Evolutionary conservation across 2,329 filamentous ascomycete genomes (phyloP), one percentile per base, ranked within the genome.

Genomic region (Botryosphaeria dothidea): DNA sequence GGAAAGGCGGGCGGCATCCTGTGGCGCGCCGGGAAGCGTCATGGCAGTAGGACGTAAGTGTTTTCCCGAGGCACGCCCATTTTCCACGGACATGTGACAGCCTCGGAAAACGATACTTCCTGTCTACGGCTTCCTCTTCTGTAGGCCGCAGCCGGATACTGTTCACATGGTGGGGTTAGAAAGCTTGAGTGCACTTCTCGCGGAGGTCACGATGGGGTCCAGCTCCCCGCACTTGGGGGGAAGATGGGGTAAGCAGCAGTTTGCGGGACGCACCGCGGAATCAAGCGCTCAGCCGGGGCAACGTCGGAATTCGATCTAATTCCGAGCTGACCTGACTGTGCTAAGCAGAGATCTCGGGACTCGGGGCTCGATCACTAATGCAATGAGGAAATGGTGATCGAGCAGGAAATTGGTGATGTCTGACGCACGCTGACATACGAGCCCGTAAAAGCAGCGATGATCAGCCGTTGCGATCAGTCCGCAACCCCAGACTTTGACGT

Each of bases 401-500:
- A 36, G 56, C 25, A 60, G 17, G 46, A 13, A 13, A 23, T 38
- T 56, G 36, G 56, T 23, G 56, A 46, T 46, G 41, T 21, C 56
- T 60, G 56, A 60, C 56, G 56, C 34, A 36, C 27, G 56, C 56
- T 60, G 56, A 60, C 54, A 57, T 57, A 38, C 25, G 52, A 31
- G 19, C 11, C 31, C 7, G 34, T 9, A 27, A 25, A 57, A 27
- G 7, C 51, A 29, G 54, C 54, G 54, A 58, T n/a, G 54, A 45
- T 60, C 56, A 46, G 8, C 56, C 27, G 56, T 13, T 17, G n/a
- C 27, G 41, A 57, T 57, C 54, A 23, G 43, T 36, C 36, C 54
- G 23, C 23, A 25, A 29, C 54, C 54, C 54, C 54, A 57, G 54
- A 57, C 54, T 27, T 27, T 45, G 54, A 57, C 54, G 54, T 41